These are phyloP conservation scores for Rubroboletus satanas DNA, from an alignment of 768 basidiomycete genomes.

Conservation along the genomic window DNA sequence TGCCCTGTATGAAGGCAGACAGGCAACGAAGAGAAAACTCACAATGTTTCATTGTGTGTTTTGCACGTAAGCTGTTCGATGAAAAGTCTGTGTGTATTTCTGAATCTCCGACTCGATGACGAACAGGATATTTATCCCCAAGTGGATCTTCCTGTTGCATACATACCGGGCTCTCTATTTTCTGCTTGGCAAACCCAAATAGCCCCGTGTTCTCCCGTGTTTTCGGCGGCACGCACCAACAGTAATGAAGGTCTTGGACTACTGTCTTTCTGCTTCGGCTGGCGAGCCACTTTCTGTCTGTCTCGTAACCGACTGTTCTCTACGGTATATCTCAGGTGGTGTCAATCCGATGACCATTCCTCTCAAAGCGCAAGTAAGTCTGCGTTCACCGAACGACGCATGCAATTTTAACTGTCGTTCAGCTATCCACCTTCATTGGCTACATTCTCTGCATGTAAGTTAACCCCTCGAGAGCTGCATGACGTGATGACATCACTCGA, in stretches of 20 bases:
- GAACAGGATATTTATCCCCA: slow-evolving; percentile 33
- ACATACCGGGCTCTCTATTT: slow-evolving; percentile 63
- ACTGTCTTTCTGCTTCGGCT: slow-evolving; percentile 60
- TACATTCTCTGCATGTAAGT: slow-evolving; percentile 53
- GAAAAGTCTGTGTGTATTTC: slow-evolving; percentile 7
- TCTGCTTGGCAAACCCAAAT: slow-evolving; percentile 52
- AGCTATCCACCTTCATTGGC: slow-evolving; percentile 47
- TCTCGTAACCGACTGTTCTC: background rate
- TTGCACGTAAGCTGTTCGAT: slow-evolving; percentile 23
- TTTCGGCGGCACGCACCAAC: slow-evolving; percentile 61
- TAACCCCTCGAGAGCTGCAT: background rate
- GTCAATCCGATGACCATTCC: slow-evolving; percentile 53
- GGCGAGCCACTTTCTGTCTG: slow-evolving; percentile 21
- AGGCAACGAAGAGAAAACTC: slow-evolving; percentile 38
- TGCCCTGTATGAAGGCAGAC: slow-evolving; percentile 40
- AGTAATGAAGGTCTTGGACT: slow-evolving; percentile 69
- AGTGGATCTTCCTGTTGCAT: slow-evolving; percentile 50
- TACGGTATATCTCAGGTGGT: slow-evolving; percentile 27
- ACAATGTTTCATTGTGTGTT: slow-evolving; percentile 26
- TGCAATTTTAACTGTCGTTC: background rate
- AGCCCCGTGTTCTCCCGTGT: slow-evolving; percentile 36
- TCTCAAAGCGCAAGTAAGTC: slow-evolving; percentile 44
- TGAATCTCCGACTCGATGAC: background rate
- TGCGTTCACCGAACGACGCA: background rate
- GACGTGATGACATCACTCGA: slow-evolving; percentile 6